A percentile compares a stretch with the other conserved stretches of the same genome.
phyloP scores from a whole-genome alignment of 2,329 filamentous ascomycete genomes.

The Cladophialophora bantiana region DNA sequence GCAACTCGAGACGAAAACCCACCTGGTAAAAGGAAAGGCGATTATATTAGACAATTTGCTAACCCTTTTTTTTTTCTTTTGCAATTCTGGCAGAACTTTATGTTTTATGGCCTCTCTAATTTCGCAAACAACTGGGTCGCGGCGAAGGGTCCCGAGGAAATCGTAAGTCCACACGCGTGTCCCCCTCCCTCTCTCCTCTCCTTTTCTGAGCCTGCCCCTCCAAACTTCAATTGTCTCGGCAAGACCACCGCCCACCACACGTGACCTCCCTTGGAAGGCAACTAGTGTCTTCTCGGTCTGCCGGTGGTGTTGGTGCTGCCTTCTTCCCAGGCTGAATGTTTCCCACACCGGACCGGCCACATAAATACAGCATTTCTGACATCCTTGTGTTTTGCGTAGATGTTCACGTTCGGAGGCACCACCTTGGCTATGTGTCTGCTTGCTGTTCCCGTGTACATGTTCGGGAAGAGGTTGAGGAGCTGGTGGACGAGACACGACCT shows the following conservation, averaged over 20 bases:
- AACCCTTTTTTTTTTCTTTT: too few relatives aligned
- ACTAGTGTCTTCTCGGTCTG: too few relatives aligned
- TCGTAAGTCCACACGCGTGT: conserved; percentile 16
- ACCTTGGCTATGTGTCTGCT: conserved; percentile 39
- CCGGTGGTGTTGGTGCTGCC: too few relatives aligned
- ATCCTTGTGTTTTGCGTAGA: conserved; percentile 8
- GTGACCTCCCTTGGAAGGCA: too few relatives aligned
- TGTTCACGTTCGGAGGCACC: conserved; percentile 44
- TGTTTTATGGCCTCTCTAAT: conserved; percentile 43
- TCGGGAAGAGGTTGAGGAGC: conserved; percentile 38
- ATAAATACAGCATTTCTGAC: too few relatives aligned
- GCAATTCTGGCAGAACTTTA: conserved; percentile 40
- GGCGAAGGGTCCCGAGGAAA: conserved; percentile 37
- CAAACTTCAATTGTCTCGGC: background rate
- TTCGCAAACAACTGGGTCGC: conserved; percentile 44
- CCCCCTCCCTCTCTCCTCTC: too few relatives aligned
- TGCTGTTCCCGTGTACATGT: conserved; percentile 42
- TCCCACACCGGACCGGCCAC: too few relatives aligned
- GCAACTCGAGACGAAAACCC: too few relatives aligned
- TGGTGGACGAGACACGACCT: conserved; percentile 37
- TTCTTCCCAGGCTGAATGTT: too few relatives aligned
- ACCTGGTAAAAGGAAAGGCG: too few relatives aligned
- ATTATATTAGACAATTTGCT: too few relatives aligned
- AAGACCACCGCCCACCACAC: background rate
- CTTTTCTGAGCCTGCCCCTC: background rate